Percentiles rank a stretch among this genome's conserved stretches.
These are phyloP conservation scores for Nepenthes mirabilis DNA, from an alignment of 148 eudicot genomes.

Conservation along the genomic window DNA sequence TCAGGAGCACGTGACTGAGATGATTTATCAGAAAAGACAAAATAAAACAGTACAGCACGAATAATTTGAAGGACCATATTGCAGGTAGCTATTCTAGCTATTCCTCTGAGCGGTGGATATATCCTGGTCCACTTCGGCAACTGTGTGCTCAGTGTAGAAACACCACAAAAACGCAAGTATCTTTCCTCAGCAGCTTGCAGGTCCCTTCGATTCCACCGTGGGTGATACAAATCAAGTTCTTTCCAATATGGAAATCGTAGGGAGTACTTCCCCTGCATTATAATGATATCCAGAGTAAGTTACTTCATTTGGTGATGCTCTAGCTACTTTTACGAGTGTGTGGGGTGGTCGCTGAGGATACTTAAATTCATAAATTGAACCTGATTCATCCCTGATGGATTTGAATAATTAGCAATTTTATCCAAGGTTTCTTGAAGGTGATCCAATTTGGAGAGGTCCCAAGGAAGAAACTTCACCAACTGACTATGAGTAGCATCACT, in stretches of 20 bases:
- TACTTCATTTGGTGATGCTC: not conserved
- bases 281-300: not conserved
- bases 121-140: slow-evolving; percentile 82
- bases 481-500: slow-evolving; percentile 93
- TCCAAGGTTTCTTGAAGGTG: slow-evolving; percentile 68
- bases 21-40: slow-evolving; percentile 42
- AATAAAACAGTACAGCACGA: slow-evolving; percentile 66
- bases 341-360: not conserved
- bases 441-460: slow-evolving; percentile 56
- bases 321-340: not conserved
- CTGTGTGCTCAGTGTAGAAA: slow-evolving; percentile 69
- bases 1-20: slow-evolving; percentile 76
- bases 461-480: slow-evolving; percentile 78
- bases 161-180: slow-evolving; percentile 65
- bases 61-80: slow-evolving; percentile 48
- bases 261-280: slow-evolving; percentile 76
- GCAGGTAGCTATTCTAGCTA: slow-evolving; percentile 80
- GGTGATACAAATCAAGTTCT: slow-evolving; percentile 90
- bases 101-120: slow-evolving; percentile 58
- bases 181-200: slow-evolving; percentile 90
- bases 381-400: slow-evolving; percentile 93
- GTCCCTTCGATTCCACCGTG: slow-evolving; percentile 84
- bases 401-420: slow-evolving; percentile 62
- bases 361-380: slow-evolving; percentile 20
- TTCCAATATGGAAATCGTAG: slow-evolving; percentile 68